phyloP scores from a whole-genome alignment of 495 filamentous ascomycete genomes.

The Aspergillus nidulans region DNA sequence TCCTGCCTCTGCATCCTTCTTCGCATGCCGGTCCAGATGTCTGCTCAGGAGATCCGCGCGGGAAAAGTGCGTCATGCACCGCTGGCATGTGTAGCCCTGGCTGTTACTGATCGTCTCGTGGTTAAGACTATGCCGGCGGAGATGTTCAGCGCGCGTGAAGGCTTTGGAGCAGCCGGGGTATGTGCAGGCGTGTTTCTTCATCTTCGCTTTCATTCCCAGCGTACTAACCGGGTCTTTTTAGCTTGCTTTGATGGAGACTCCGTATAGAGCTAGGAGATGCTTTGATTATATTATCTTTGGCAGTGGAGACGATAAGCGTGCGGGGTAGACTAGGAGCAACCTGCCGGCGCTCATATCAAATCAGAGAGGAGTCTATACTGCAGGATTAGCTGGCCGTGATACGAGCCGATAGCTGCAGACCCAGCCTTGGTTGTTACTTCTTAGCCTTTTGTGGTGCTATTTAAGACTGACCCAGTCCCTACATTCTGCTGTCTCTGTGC shows the following conservation, averaged over 20 bases:
- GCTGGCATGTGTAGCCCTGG: constrained; percentile 47
- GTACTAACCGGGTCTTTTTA: no score
- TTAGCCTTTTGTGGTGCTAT: no score
- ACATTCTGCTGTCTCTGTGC: no score
- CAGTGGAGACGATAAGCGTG: constrained; percentile 16
- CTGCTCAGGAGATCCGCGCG: constrained; percentile 52
- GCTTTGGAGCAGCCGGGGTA: constrained; percentile 48
- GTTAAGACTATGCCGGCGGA: constrained; percentile 56
- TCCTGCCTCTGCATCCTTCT: constrained; percentile 58
- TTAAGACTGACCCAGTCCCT: no score
- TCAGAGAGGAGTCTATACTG: no score
- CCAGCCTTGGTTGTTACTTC: no score
- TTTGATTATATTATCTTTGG: neutral
- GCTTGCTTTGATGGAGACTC: no score
- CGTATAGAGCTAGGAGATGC: no score
- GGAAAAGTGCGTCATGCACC: constrained; percentile 55
- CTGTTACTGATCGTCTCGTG: constrained; percentile 39
- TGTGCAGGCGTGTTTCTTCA: constrained; percentile 41
- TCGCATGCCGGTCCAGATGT: constrained; percentile 55
- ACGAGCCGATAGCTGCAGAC: neutral
- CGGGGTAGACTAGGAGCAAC: neutral
- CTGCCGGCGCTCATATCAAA: no score
- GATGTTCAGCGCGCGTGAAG: constrained; percentile 56
- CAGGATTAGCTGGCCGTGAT: neutral
- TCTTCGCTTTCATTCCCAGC: neutral